Conservation (phyloP, 2,329 filamentous ascomycete genomes). For the Cordyceps fumosorosea region DNA sequence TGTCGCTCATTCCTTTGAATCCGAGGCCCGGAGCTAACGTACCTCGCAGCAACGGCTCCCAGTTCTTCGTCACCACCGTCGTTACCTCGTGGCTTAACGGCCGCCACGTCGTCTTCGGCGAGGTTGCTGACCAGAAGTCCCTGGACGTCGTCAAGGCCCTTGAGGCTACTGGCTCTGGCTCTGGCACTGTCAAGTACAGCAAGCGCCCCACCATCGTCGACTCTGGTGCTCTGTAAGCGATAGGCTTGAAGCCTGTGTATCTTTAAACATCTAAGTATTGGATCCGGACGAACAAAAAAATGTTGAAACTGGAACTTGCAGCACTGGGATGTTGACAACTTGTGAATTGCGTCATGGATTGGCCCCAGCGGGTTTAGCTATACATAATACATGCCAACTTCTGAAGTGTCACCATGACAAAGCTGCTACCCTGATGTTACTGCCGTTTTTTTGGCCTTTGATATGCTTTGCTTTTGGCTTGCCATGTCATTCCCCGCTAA, state of each 20-base stretch:
- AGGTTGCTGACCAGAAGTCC: slow-evolving; percentile 51
- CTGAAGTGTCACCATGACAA: neutral
- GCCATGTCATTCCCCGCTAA: neutral
- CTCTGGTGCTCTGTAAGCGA: slow-evolving; percentile 42
- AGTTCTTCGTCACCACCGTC: slow-evolving; percentile 97
- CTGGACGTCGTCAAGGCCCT: slow-evolving; percentile 52
- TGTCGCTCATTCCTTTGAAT: neutral
- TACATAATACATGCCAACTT: slow-evolving; percentile 4
- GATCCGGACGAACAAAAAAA: neutral
- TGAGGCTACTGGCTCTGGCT: slow-evolving; percentile 52
- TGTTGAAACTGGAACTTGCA: neutral
- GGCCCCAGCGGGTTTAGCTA: neutral
- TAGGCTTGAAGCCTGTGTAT: slow-evolving; percentile 17
- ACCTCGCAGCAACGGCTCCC: slow-evolving; percentile 79
- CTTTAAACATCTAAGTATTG: slow-evolving; percentile 12
- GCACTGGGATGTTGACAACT: neutral
- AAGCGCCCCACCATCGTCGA: slow-evolving; percentile 53
- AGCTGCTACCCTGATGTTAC: neutral
- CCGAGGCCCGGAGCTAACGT: slow-evolving; percentile 23
- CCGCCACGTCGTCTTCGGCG: slow-evolving; percentile 80
- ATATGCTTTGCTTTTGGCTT: neutral
- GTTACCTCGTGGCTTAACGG: slow-evolving; percentile 78
- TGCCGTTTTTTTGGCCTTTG: neutral
- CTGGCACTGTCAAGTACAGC: slow-evolving; percentile 48
- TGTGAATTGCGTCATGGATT: slow-evolving; percentile 1